Evolutionary conservation across 1,139 yeast genomes (phyloP), one percentile per base, ranked within the genome.

Genomic region (Citeromyces hawaiiensis): DNA sequence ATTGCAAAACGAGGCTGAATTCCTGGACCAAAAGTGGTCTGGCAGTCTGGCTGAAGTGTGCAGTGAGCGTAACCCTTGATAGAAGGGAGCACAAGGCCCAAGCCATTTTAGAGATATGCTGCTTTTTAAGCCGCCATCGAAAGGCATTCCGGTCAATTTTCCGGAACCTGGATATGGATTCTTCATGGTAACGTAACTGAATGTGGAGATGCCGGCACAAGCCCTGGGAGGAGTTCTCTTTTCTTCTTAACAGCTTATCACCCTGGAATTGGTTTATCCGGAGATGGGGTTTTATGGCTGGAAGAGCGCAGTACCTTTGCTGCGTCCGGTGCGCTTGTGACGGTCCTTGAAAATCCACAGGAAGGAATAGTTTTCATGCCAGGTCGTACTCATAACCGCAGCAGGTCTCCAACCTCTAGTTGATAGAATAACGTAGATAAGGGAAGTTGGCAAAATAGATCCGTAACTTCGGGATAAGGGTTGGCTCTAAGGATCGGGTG

Each of bases 111-210:
- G n/a, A n/a, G n/a, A n/a, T n/a, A n/a, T n/a, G n/a, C n/a, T n/a
- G n/a, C n/a, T 29, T 53, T 48, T 47, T 49, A 47, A 48, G 49
- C 50, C 54, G 45, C 57, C 53, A 51, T 51, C 57, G 60, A 56
- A 55, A 56, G 59, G 60, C 60, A 56, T 55, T 55, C 60, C 57
- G 59, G 59, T 55, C 55, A 56, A 55, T 45, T 55, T 55, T 56
- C 60, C 59, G n/a, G n/a, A n/a, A n/a, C n/a, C n/a, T n/a, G 56
- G 60, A 55, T 29, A 29, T 29, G 32, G 32, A 29, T 5, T 29
- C 32, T 29, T 29, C 32, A 29, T 11, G 32, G 15, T 29, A 29
- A 29, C 32, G 32, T 29, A 9, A 29, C 32, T 29, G 32, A 29
- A 29, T 29, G 32, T 29, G 32, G 32, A 29, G 32, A 29, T 11